These are phyloP conservation scores for Schizochytrium sp. DNA, from an alignment of 108 stramenopile genomes.

Conservation along the genomic window DNA sequence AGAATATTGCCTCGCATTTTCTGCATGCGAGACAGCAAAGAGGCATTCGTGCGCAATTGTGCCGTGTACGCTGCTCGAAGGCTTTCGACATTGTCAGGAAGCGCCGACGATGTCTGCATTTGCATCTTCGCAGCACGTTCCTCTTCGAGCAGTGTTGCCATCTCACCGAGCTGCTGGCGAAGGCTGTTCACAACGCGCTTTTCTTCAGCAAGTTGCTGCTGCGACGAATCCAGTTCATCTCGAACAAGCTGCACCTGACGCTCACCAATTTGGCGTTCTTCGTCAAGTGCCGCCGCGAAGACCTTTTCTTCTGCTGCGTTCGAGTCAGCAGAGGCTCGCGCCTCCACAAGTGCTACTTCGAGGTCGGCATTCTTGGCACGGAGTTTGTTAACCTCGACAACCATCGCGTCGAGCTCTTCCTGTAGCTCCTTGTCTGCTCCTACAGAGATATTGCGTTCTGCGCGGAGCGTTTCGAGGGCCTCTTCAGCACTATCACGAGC, in stretches of 20 bases:
- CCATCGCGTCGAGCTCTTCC: neutral
- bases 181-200: neutral
- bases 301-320: constrained; percentile 10
- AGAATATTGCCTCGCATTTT: constrained; percentile 60
- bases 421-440: constrained; percentile 7
- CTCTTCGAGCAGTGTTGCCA: constrained; percentile 38
- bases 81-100: constrained; percentile 1
- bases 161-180: constrained; percentile 2
- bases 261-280: constrained; percentile 31
- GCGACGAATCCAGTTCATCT: neutral
- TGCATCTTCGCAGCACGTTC: neutral
- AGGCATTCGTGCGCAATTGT: constrained; percentile 49
- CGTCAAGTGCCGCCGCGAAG: constrained; percentile 26
- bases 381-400: neutral
- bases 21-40: constrained; percentile 52
- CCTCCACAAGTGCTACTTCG: constrained; percentile 50
- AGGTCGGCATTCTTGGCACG: constrained; percentile 1
- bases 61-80: constrained; percentile 32
- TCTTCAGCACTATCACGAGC: neutral
- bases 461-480: neutral
- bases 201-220: neutral
- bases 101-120: neutral
- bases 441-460: neutral
- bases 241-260: constrained; percentile 37
- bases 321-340: neutral